These are phyloP conservation scores for Dalbergia cultrata DNA, from an alignment of 306 rosid genomes.

Conservation along the genomic window DNA sequence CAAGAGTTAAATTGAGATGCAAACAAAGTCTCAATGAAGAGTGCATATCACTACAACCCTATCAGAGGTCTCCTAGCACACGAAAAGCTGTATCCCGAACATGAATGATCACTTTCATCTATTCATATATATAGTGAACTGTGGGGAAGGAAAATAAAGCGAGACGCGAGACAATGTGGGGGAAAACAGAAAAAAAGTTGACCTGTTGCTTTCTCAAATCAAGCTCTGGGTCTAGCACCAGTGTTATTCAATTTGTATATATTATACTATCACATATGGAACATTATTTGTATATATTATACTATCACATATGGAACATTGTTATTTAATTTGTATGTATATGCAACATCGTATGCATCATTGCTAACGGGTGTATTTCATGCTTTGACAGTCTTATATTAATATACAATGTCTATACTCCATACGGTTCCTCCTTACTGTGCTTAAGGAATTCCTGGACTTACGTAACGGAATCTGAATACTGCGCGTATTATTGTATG, in stretches of 20 bases:
- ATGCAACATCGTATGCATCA: too few relatives aligned
- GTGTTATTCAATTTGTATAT: too few relatives aligned
- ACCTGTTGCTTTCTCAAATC: slow-evolving; percentile 51
- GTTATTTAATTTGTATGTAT: too few relatives aligned
- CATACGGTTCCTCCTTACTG: too few relatives aligned
- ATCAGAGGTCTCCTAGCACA: slow-evolving; percentile 38
- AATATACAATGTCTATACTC: too few relatives aligned
- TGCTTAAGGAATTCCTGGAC: too few relatives aligned
- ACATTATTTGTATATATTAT: too few relatives aligned
- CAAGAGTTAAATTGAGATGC: slow-evolving; percentile 3
- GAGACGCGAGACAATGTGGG: neutral
- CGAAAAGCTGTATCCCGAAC: slow-evolving; percentile 51
- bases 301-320: too few relatives aligned
- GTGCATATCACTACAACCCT: slow-evolving; percentile 9
- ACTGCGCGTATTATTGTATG: neutral
- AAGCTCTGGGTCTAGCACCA: neutral
- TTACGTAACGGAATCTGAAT: neutral
- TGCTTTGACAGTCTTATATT: too few relatives aligned
- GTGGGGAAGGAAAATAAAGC: neutral
- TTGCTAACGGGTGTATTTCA: too few relatives aligned
- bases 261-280: too few relatives aligned
- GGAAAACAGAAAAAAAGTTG: slow-evolving; percentile 11
- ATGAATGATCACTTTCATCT: slow-evolving; percentile 58
- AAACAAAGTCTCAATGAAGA: slow-evolving; percentile 53
- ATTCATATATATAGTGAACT: neutral